A percentile compares a stretch with the other conserved stretches of the same genome.
These are phyloP conservation scores for Exsudoporus floridanus DNA, from an alignment of 1,284 basidiomycete genomes.

Conservation along the genomic window DNA sequence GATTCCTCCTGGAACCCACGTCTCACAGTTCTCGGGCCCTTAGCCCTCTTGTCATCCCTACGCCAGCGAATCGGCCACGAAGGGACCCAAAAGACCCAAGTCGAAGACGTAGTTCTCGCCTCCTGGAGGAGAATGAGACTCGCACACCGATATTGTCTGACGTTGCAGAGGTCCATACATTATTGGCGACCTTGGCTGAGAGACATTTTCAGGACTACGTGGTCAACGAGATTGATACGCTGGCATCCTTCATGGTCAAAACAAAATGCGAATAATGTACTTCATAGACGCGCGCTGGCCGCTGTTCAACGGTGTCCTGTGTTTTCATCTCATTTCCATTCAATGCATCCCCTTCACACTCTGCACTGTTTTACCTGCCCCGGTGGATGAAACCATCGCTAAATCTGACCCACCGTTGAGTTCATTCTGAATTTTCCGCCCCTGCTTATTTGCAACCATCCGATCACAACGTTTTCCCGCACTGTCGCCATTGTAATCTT, in stretches of 20 bases:
- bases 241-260: constrained; percentile 77
- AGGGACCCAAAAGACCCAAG: constrained; percentile 58
- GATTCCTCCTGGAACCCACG: constrained; percentile 50
- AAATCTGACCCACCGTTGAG: neutral
- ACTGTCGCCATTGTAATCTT: constrained; percentile 17
- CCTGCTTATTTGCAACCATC: constrained; percentile 1
- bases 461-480: neutral
- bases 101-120: constrained; percentile 63
- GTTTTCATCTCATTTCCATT: constrained; percentile 1
- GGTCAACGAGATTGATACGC: constrained; percentile 72
- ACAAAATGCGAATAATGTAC: constrained; percentile 46
- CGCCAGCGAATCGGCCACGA: constrained; percentile 65
- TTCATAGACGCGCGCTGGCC: constrained; percentile 22
- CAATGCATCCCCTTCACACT: constrained; percentile 19
- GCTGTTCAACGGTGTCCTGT: constrained; percentile 14
- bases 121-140: constrained; percentile 59
- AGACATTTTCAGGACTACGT: constrained; percentile 66
- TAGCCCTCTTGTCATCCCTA: constrained; percentile 45
- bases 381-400: constrained; percentile 1
- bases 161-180: constrained; percentile 59
- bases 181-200: constrained; percentile 66
- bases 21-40: constrained; percentile 47
- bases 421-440: neutral
- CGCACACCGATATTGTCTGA: constrained; percentile 68
- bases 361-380: neutral